These are phyloP conservation scores for Lumnitzera racemosa DNA, from an alignment of 345 rosid genomes.

Conservation along the genomic window DNA sequence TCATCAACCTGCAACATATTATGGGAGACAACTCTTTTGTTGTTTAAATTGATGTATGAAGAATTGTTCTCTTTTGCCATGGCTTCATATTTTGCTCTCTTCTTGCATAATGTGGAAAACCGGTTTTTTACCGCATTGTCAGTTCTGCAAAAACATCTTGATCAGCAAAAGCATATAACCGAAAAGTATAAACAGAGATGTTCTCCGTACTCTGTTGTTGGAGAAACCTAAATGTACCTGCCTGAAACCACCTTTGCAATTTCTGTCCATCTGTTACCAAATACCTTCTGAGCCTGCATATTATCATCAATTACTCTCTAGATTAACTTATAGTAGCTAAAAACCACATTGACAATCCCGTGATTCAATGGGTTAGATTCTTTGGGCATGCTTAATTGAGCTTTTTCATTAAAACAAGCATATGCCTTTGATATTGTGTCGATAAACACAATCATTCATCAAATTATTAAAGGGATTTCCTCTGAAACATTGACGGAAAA, in stretches of 20 bases:
- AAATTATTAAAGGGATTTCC: too few relatives aligned
- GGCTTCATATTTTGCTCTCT: conserved; percentile 90
- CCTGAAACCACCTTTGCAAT: conserved; percentile 99
- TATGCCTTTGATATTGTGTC: background rate
- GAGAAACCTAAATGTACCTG: conserved; percentile 40
- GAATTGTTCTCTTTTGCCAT: conserved; percentile 69
- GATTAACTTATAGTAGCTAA: background rate
- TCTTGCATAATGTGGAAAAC: conserved; percentile 91
- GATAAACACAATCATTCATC: too few relatives aligned
- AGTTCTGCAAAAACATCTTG: conserved; percentile 45
- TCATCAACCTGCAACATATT: conserved; percentile 32
- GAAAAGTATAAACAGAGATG: too few relatives aligned
- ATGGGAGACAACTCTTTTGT: conserved; percentile 57
- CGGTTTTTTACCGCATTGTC: conserved; percentile 99
- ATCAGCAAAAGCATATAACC: background rate
- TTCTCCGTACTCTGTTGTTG: too few relatives aligned
- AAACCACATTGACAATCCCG: too few relatives aligned
- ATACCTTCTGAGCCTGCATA: conserved; percentile 85
- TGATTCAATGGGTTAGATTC: too few relatives aligned
- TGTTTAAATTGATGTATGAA: conserved; percentile 46
- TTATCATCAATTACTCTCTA: background rate
- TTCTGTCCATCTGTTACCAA: conserved; percentile 98
- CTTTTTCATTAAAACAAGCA: background rate
- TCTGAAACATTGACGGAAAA: too few relatives aligned
- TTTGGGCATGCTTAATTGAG: too few relatives aligned